Conservation (phyloP, 495 filamentous ascomycete species). For the Umbilicaria muhlenbergii region DNA sequence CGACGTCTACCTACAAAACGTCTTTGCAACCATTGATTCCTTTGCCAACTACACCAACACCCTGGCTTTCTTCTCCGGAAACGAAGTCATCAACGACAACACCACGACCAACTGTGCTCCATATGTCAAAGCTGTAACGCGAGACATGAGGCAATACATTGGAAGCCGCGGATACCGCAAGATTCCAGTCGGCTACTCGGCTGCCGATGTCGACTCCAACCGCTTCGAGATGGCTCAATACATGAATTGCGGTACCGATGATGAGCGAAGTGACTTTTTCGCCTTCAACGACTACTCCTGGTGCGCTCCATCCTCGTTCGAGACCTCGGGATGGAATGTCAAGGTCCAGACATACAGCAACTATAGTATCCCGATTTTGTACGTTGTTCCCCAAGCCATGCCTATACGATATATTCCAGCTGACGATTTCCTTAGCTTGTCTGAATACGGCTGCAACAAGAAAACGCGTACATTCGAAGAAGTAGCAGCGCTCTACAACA, state of each 20-base stretch:
- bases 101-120: slow-evolving; percentile 59
- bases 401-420: slow-evolving; percentile 7
- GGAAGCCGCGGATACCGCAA: slow-evolving; percentile 52
- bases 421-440: slow-evolving; percentile 35
- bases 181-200: slow-evolving; percentile 88
- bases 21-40: slow-evolving; percentile 84
- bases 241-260: slow-evolving; percentile 87
- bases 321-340: slow-evolving; percentile 65
- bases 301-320: slow-evolving; percentile 73
- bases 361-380: slow-evolving; percentile 85
- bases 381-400: slow-evolving; percentile 10
- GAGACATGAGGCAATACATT: slow-evolving; percentile 85
- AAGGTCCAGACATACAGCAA: slow-evolving; percentile 85
- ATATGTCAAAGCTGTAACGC: slow-evolving; percentile 84
- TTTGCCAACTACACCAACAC: slow-evolving; percentile 83
- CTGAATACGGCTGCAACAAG: slow-evolving; percentile 82
- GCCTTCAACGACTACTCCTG: slow-evolving; percentile 98
- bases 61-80: slow-evolving; percentile 89
- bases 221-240: slow-evolving; percentile 79
- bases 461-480: slow-evolving; percentile 72
- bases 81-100: slow-evolving; percentile 87
- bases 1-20: slow-evolving; percentile 73
- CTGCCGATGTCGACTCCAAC: slow-evolving; percentile 50
- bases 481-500: slow-evolving; percentile 62
- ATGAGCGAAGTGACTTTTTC: slow-evolving; percentile 84